A percentile compares a stretch with the other conserved stretches of the same genome.
Evolutionary conservation across 1,284 basidiomycete species (phyloP).

Genomic region (Sutorius eximius): DNA sequence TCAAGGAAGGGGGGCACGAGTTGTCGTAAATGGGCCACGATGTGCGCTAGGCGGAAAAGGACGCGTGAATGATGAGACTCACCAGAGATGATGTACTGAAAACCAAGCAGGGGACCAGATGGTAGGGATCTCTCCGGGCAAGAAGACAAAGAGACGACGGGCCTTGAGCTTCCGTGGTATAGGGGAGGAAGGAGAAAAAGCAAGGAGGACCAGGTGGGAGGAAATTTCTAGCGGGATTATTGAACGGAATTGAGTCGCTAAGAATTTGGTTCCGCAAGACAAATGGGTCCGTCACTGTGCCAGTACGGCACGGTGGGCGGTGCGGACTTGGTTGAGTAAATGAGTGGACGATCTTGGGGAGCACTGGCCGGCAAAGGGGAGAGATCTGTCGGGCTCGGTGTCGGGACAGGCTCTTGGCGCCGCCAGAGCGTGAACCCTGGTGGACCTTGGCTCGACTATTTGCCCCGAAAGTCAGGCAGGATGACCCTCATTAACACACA

Average conservation of each 20-base stretch:
- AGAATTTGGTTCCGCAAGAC: constrained; percentile 38
- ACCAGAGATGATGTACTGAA: constrained; percentile 37
- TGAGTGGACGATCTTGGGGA: constrained; percentile 29
- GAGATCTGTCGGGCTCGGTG: constrained; percentile 20
- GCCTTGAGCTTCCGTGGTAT: constrained; percentile 18
- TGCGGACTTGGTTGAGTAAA: constrained; percentile 29
- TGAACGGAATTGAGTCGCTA: constrained; percentile 41
- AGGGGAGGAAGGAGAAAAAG: constrained; percentile 25
- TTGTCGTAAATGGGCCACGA: constrained; percentile 37
- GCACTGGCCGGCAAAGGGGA: constrained; percentile 13
- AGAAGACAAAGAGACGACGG: constrained; percentile 13
- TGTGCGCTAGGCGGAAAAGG: constrained; percentile 35
- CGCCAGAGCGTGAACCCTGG: constrained; percentile 36
- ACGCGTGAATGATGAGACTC: constrained; percentile 39
- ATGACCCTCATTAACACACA: constrained; percentile 39
- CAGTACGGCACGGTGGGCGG: constrained; percentile 33
- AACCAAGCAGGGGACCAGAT: constrained; percentile 24
- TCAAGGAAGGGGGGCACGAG: constrained; percentile 11
- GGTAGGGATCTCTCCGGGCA: constrained; percentile 18
- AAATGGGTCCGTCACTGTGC: constrained; percentile 33
- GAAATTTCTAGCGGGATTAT: constrained; percentile 38
- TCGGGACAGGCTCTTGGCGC: constrained; percentile 35
- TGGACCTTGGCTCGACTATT: constrained; percentile 32
- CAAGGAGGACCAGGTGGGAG: constrained; percentile 28
- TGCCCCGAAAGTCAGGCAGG: constrained; percentile 34